Conservation (phyloP, 768 basidiomycete genomes). For the Kwoniella sp. region DNA sequence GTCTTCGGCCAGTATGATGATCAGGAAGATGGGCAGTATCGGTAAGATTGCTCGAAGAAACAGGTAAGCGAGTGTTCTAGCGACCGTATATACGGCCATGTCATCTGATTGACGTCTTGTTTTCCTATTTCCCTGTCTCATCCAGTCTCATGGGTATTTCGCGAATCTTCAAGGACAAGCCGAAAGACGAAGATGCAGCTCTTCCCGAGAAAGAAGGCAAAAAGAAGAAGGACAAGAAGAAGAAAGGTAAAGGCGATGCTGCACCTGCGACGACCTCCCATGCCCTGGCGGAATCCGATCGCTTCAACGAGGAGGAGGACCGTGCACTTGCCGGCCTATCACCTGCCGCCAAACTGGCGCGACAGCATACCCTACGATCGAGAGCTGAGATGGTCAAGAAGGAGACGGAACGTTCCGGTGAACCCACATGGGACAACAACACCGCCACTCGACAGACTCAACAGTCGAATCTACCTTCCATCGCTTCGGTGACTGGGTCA, state of each 20-base stretch:
- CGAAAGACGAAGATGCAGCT: constrained; percentile 62
- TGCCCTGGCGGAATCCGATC: constrained; percentile 81
- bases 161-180: constrained; percentile 87
- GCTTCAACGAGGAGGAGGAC: constrained; percentile 57
- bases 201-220: constrained; percentile 57
- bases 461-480: constrained; percentile 15
- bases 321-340: constrained; percentile 71
- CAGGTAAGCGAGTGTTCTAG: constrained; percentile 50
- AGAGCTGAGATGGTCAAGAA: constrained; percentile 69
- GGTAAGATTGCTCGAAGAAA: constrained; percentile 86
- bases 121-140: too few species aligned
- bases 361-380: constrained; percentile 81
- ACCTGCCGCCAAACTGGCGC: constrained; percentile 83
- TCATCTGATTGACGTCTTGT: too few species aligned
- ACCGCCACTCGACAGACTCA: constrained; percentile 57
- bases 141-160: constrained; percentile 82
- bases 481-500: constrained; percentile 15
- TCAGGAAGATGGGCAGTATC: constrained; percentile 86
- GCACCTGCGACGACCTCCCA: constrained; percentile 74
- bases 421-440: constrained; percentile 74
- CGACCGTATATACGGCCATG: background rate
- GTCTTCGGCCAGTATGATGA: constrained; percentile 92
- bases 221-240: constrained; percentile 56
- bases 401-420: constrained; percentile 51
- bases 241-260: constrained; percentile 60